Evolutionary conservation across 805 yeast genomes (phyloP).

Genomic region (Wickerhamiella brachini): DNA sequence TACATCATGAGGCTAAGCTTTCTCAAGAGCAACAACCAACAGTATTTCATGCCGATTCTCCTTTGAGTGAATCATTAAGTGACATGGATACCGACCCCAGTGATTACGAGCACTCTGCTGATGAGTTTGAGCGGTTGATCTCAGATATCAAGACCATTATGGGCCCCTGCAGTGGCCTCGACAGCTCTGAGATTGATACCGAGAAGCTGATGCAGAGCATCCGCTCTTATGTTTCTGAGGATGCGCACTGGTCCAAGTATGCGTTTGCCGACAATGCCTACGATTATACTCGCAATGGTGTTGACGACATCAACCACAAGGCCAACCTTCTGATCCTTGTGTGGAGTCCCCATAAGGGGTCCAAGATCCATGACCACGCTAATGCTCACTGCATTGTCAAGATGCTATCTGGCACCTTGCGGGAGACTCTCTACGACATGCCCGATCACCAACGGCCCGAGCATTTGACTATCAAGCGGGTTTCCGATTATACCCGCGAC

Average conservation of each 20-base stretch:
- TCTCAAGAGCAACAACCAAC: background rate
- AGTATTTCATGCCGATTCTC: background rate
- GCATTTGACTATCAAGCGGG: constrained; percentile 19
- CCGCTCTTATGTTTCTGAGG: constrained; percentile 35
- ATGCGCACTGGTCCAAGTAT: constrained; percentile 43
- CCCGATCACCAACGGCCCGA: constrained; percentile 26
- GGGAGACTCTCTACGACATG: constrained; percentile 42
- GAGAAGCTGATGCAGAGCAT: constrained; percentile 32
- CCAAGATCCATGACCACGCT: constrained; percentile 63
- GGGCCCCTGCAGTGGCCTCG: constrained; percentile 27
- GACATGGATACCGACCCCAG: background rate
- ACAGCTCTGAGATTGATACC: constrained; percentile 39
- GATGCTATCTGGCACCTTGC: constrained; percentile 43
- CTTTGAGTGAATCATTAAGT: background rate
- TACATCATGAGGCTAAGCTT: background rate
- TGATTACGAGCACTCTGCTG: constrained; percentile 3
- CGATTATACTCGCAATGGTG: constrained; percentile 56
- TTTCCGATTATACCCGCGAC: constrained; percentile 20
- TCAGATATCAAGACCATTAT: constrained; percentile 24
- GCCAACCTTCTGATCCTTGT: constrained; percentile 56
- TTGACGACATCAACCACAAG: constrained; percentile 53
- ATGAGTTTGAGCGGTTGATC: constrained; percentile 23
- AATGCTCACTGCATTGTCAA: constrained; percentile 67
- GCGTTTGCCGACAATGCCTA: constrained; percentile 40
- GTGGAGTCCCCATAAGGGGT: constrained; percentile 55